phyloP scores from a whole-genome alignment of 805 yeast genomes.

The Yarrowia yakushimensis region DNA sequence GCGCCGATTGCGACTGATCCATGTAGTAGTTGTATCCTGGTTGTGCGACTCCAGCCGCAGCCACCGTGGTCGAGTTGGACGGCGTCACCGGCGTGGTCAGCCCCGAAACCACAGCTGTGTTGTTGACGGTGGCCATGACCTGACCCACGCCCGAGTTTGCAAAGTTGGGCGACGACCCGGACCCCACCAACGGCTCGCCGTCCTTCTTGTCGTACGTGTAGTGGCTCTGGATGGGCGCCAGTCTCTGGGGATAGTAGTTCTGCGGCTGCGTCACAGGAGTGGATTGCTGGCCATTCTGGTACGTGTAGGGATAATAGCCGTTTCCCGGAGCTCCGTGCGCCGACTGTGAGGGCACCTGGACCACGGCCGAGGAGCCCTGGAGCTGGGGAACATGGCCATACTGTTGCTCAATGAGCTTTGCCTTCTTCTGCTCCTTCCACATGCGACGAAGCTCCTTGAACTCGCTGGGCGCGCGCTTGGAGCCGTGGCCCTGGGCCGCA shows the following conservation, averaged over 20 bases:
- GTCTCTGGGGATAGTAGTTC: conserved; percentile 9
- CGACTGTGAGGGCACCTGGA: not conserved
- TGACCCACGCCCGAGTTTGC: conserved; percentile 17
- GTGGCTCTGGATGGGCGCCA: conserved; percentile 18
- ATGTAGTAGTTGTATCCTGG: conserved; percentile 24
- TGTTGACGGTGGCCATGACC: conserved; percentile 19
- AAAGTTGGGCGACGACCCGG: not conserved
- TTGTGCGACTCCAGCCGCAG: not conserved
- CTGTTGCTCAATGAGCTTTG: conserved; percentile 30
- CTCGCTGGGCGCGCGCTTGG: conserved; percentile 53
- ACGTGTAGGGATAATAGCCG: conserved; percentile 14
- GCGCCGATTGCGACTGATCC: conserved; percentile 15
- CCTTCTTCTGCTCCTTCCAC: conserved; percentile 43
- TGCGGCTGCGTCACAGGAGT: not conserved
- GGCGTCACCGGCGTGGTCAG: conserved; percentile 14
- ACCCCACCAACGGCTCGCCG: conserved; percentile 1
- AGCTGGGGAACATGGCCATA: not conserved
- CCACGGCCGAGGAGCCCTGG: not conserved
- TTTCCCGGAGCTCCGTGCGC: not conserved
- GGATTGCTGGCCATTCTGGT: conserved; percentile 12
- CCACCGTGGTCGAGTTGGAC: not conserved
- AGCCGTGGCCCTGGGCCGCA: conserved; percentile 51
- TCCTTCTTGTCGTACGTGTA: conserved; percentile 24
- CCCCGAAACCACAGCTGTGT: conserved; percentile 12
- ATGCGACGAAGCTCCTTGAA: conserved; percentile 49